phyloP scores from a whole-genome alignment of 2,329 filamentous ascomycete species.

The Phialemonium atrogriseum region DNA sequence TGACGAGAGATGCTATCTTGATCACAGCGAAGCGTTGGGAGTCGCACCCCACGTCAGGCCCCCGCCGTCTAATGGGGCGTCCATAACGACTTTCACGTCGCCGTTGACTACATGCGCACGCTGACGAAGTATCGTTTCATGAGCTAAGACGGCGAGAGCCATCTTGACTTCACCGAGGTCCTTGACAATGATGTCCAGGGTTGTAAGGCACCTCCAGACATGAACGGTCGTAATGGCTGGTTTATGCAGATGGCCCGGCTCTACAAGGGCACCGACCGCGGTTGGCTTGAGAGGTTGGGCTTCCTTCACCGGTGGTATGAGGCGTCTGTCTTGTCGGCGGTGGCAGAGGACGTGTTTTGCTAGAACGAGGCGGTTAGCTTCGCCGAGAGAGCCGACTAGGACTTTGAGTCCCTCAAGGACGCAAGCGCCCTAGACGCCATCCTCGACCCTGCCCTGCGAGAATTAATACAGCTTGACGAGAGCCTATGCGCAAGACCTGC shows the following conservation, averaged over 20 bases:
- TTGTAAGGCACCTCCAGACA: too few species aligned
- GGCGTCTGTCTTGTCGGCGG: not conserved
- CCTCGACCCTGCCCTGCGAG: not conserved
- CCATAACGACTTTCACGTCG: not conserved
- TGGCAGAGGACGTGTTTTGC: not conserved
- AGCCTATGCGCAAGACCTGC: too few species aligned
- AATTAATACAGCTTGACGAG: too few species aligned
- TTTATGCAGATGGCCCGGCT: too few species aligned
- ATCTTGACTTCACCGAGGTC: conserved; percentile 2
- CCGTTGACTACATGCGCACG: conserved; percentile 1
- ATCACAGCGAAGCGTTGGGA: too few species aligned
- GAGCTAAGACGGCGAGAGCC: not conserved
- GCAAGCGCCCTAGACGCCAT: not conserved
- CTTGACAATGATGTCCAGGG: not conserved
- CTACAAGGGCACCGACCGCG: too few species aligned
- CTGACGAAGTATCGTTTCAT: not conserved
- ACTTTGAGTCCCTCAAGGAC: not conserved
- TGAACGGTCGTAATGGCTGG: too few species aligned
- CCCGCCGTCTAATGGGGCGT: not conserved
- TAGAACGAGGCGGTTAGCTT: not conserved
- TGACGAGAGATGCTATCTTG: too few species aligned
- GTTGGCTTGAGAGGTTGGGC: too few species aligned
- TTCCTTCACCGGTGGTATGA: too few species aligned
- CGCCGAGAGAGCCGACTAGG: not conserved
- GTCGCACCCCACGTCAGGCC: too few species aligned